phyloP scores from a whole-genome alignment of 495 filamentous ascomycete species.

The Oidiodendron maius region DNA sequence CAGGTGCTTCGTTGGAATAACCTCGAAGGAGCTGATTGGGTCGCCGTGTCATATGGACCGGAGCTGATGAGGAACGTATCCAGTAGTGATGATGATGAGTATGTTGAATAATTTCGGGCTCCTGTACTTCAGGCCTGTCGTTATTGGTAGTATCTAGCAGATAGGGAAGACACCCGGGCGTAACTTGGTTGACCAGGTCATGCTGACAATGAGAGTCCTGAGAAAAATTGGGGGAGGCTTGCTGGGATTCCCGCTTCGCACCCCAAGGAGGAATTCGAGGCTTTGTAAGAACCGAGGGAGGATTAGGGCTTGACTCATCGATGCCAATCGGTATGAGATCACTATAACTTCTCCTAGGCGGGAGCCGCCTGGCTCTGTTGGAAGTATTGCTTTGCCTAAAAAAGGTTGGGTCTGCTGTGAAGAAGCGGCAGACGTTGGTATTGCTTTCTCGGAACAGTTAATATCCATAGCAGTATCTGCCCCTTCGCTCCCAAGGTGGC shows the following conservation, averaged over 20 bases:
- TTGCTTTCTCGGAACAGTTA: too few species aligned
- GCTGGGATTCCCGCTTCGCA: constrained; percentile 14
- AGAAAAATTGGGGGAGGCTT: constrained; percentile 21
- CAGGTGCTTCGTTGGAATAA: background rate
- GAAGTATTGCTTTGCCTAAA: constrained; percentile 8
- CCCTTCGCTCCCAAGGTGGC: too few species aligned
- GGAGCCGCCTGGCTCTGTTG: background rate
- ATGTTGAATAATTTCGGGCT: too few species aligned
- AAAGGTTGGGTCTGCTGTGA: too few species aligned
- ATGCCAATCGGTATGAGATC: constrained; percentile 29
- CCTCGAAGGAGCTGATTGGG: background rate
- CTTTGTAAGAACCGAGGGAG: constrained; percentile 17
- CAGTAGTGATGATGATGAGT: constrained; percentile 54
- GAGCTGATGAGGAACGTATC: constrained; percentile 30
- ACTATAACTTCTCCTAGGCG: constrained; percentile 19
- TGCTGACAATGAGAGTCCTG: constrained; percentile 20
- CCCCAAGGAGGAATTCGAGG: constrained; percentile 13
- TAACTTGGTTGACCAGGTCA: too few species aligned
- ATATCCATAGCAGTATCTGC: too few species aligned
- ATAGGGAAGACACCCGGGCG: too few species aligned
- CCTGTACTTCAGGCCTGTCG: too few species aligned
- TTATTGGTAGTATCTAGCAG: too few species aligned
- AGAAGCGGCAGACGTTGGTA: too few species aligned
- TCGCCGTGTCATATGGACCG: constrained; percentile 7
- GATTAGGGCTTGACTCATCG: constrained; percentile 22